A percentile compares a stretch with the other conserved stretches of the same genome.
Evolutionary conservation across 2,329 filamentous ascomycete species (phyloP).

Genomic region (Myotisia sp.): DNA sequence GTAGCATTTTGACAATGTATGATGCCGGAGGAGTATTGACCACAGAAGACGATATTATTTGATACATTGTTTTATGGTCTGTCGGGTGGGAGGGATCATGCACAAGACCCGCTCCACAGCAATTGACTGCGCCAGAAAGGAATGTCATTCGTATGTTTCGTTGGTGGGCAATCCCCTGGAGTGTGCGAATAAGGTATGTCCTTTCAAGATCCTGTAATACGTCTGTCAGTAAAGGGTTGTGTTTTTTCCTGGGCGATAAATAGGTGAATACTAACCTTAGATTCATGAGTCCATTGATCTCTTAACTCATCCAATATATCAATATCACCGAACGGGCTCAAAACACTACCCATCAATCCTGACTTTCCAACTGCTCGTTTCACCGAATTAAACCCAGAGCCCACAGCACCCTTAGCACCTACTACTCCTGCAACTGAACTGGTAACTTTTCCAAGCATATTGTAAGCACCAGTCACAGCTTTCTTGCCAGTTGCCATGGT

Average conservation of each 20-base stretch:
- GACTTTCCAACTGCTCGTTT: conserved; percentile 95
- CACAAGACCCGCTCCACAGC: conserved; percentile 78
- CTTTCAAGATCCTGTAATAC: conserved; percentile 62
- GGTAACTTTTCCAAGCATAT: conserved; percentile 86
- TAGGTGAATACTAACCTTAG: conserved; percentile 46
- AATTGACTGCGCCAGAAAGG: conserved; percentile 78
- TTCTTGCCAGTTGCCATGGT: conserved; percentile 93
- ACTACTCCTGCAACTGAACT: conserved; percentile 91
- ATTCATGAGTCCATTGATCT: conserved; percentile 97
- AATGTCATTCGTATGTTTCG: conserved; percentile 96
- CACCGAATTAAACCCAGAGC: conserved; percentile 81
- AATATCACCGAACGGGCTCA: conserved; percentile 93
- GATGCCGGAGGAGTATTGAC: conserved; percentile 74
- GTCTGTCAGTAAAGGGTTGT: conserved; percentile 4
- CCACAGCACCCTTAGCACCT: conserved; percentile 83
- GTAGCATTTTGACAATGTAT: conserved; percentile 87
- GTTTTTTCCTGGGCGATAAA: not conserved
- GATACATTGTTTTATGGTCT: conserved; percentile 99
- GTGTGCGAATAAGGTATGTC: conserved; percentile 87
- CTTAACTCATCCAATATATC: conserved; percentile 87
- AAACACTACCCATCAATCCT: conserved; percentile 85
- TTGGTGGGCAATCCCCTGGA: conserved; percentile 89
- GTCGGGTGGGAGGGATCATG: conserved; percentile 84
- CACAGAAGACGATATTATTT: conserved; percentile 83
- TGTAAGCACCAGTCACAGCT: conserved; percentile 90